Percentiles rank a stretch among this genome's conserved stretches.
Evolutionary conservation across 2,329 filamentous ascomycete genomes (phyloP).

Genomic region (Fusarium dlaminii): DNA sequence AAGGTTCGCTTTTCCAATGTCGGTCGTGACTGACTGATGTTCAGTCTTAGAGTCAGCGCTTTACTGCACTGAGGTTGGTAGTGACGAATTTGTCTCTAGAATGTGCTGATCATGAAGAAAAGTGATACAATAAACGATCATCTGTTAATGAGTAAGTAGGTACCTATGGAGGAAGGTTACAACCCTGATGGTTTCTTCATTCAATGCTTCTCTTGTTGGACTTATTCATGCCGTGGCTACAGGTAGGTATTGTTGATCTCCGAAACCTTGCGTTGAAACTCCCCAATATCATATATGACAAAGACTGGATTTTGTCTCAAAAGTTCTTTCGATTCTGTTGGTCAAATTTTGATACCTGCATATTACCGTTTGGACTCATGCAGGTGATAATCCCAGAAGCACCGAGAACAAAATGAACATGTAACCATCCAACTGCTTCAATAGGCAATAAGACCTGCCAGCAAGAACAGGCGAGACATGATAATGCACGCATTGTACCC

Average conservation of each 20-base stretch:
- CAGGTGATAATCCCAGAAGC: background rate
- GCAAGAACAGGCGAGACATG: constrained; percentile 7
- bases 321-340: background rate
- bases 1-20: background rate
- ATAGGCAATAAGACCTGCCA: constrained; percentile 5
- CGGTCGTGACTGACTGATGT: constrained; percentile 8
- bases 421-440: constrained; percentile 7
- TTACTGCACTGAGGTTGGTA: background rate
- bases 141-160: background rate
- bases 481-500: background rate
- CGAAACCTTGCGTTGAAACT: constrained; percentile 3
- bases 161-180: background rate
- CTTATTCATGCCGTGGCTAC: background rate
- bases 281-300: background rate
- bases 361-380: background rate
- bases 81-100: background rate
- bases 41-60: background rate
- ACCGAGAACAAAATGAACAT: constrained; percentile 2
- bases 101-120: constrained; percentile 1
- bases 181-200: constrained; percentile 1
- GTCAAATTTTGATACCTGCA: background rate
- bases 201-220: background rate
- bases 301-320: background rate
- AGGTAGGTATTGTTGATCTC: background rate
- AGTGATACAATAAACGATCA: background rate